A percentile compares a stretch with the other conserved stretches of the same genome.
Evolutionary conservation across 257 asterid species (phyloP).

Genomic region (Solanum acaule): DNA sequence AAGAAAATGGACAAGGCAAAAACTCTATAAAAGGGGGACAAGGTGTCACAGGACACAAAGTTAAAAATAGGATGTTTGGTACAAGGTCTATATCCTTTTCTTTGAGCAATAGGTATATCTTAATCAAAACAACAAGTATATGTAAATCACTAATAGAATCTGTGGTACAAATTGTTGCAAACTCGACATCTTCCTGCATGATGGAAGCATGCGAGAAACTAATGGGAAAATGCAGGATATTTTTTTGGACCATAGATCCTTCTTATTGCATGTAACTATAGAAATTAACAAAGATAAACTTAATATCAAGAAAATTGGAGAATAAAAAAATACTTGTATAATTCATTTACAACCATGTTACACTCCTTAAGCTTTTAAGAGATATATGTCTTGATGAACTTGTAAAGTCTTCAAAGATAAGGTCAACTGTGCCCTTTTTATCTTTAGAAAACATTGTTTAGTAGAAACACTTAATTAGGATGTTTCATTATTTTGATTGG

Average conservation of each 20-base stretch:
- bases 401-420: slow-evolving; percentile 15
- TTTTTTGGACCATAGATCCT: slow-evolving; percentile 52
- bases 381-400: slow-evolving; percentile 11
- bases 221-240: slow-evolving; percentile 13
- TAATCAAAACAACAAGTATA: too few relatives aligned
- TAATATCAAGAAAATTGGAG: slow-evolving; percentile 14
- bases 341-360: slow-evolving; percentile 19
- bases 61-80: too few relatives aligned
- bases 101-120: neutral
- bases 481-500: slow-evolving; percentile 15
- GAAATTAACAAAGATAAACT: neutral
- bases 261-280: neutral
- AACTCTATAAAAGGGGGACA: too few relatives aligned
- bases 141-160: neutral
- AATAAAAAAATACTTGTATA: slow-evolving; percentile 25
- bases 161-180: slow-evolving; percentile 43
- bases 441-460: slow-evolving; percentile 34
- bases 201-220: slow-evolving; percentile 31
- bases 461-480: slow-evolving; percentile 9
- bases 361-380: slow-evolving; percentile 11
- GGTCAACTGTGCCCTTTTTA: slow-evolving; percentile 20
- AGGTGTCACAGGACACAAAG: too few relatives aligned
- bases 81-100: too few relatives aligned
- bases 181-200: slow-evolving; percentile 32
- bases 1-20: too few relatives aligned